These are phyloP conservation scores for Aspergillus sergii DNA, from an alignment of 2,329 filamentous ascomycete species.

Conservation along the genomic window DNA sequence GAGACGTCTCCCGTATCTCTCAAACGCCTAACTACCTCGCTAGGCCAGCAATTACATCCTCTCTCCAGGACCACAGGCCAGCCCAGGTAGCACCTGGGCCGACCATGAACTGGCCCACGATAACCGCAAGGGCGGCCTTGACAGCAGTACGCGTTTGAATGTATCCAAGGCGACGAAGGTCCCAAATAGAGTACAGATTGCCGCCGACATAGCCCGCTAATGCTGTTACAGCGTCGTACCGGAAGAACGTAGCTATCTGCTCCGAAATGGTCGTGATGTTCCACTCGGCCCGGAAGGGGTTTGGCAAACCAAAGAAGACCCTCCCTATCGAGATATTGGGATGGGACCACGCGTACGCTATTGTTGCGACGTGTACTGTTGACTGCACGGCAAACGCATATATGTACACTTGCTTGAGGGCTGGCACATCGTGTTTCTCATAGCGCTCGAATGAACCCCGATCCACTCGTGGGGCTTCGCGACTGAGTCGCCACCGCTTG, in stretches of 20 bases:
- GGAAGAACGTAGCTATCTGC: constrained; percentile 4
- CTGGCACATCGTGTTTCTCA: background rate
- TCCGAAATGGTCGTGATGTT: background rate
- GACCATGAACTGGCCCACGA: background rate
- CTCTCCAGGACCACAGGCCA: constrained; percentile 6
- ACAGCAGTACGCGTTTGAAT: background rate
- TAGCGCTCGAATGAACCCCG: background rate
- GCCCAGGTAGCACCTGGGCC: constrained; percentile 4
- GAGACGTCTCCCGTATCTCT: too few species aligned
- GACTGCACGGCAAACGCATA: background rate
- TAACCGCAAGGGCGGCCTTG: background rate
- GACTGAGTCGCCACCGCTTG: background rate
- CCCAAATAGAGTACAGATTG: constrained; percentile 2
- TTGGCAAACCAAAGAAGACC: background rate
- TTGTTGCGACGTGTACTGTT: background rate
- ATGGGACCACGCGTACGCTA: constrained; percentile 5
- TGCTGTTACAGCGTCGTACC: constrained; percentile 1
- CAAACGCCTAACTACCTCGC: too few species aligned
- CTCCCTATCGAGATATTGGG: background rate
- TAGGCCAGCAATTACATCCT: background rate
- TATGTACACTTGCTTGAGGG: background rate
- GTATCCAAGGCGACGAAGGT: constrained; percentile 1
- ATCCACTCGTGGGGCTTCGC: background rate
- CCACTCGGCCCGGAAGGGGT: background rate
- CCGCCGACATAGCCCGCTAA: background rate